Conservation (phyloP, 2,329 filamentous ascomycete species). For the Hypoxylon sp. region DNA sequence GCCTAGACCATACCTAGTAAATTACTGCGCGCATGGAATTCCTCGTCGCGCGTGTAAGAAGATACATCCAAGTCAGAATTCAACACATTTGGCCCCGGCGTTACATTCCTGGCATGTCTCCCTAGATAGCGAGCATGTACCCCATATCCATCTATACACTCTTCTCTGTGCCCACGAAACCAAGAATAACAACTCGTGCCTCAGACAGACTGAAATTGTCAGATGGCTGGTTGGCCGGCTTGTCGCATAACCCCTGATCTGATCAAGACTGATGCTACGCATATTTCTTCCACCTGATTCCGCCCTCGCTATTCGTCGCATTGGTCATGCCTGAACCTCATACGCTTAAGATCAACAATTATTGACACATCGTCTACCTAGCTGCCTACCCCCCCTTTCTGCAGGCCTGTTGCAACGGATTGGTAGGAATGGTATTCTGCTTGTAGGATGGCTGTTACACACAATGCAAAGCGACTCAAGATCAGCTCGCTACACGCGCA, state of each 20-base stretch:
- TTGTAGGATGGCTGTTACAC: slow-evolving; percentile 29
- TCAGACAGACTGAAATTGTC: too few species aligned
- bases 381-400: neutral
- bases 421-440: slow-evolving; percentile 24
- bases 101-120: too few species aligned
- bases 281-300: slow-evolving; percentile 5
- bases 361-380: neutral
- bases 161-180: too few species aligned
- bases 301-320: slow-evolving; percentile 6
- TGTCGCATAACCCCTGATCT: slow-evolving; percentile 11
- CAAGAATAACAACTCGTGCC: too few species aligned
- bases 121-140: too few species aligned
- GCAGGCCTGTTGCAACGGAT: neutral
- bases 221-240: slow-evolving; percentile 1
- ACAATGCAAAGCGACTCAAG: slow-evolving; percentile 31
- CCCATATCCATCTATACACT: too few species aligned
- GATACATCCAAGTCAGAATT: too few species aligned
- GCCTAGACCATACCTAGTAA: too few species aligned
- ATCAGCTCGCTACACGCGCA: slow-evolving; percentile 28
- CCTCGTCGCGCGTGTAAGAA: too few species aligned
- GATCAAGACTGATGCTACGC: too few species aligned
- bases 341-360: slow-evolving; percentile 2
- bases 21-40: too few species aligned
- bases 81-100: too few species aligned
- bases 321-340: neutral